Evolutionary conservation across 345 rosid genomes (phyloP).

Genomic region (Citrus cavaleriei): DNA sequence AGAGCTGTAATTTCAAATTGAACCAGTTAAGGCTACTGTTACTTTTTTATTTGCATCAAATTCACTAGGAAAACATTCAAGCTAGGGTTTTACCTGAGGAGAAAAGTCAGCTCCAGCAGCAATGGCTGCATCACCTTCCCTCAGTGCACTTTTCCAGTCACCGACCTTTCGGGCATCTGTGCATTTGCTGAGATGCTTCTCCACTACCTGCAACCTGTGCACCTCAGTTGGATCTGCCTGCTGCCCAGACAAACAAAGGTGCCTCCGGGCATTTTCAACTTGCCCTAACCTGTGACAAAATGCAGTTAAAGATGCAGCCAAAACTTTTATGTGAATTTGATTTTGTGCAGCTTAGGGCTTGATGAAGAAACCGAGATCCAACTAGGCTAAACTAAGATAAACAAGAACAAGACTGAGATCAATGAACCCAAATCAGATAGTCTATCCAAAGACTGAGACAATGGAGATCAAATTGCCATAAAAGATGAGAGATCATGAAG

Average conservation of each 20-base stretch:
- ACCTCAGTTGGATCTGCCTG: constrained; percentile 55
- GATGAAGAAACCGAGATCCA: constrained; percentile 4
- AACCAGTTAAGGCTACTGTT: constrained; percentile 27
- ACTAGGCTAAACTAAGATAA: neutral
- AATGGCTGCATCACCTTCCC: constrained; percentile 69
- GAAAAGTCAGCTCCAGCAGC: constrained; percentile 81
- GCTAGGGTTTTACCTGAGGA: constrained; percentile 57
- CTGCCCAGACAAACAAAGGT: constrained; percentile 44
- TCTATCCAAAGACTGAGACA: constrained; percentile 3
- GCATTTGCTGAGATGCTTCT: constrained; percentile 70
- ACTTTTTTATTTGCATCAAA: neutral
- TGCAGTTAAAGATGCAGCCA: constrained; percentile 13
- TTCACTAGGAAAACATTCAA: neutral
- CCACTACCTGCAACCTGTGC: constrained; percentile 62
- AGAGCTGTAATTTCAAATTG: constrained; percentile 71
- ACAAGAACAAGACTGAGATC: neutral
- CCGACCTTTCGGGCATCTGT: constrained; percentile 61
- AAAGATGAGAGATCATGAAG: neutral
- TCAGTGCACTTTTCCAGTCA: constrained; percentile 69
- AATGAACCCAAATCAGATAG: neutral
- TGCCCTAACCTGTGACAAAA: constrained; percentile 76
- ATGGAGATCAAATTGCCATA: constrained; percentile 3
- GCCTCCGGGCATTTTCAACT: constrained; percentile 70
- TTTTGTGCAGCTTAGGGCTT: neutral
- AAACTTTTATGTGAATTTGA: neutral